Evolutionary conservation across 805 yeast genomes (phyloP), one percentile per base, ranked within the genome.

Genomic region (Yarrowia hollandica): DNA sequence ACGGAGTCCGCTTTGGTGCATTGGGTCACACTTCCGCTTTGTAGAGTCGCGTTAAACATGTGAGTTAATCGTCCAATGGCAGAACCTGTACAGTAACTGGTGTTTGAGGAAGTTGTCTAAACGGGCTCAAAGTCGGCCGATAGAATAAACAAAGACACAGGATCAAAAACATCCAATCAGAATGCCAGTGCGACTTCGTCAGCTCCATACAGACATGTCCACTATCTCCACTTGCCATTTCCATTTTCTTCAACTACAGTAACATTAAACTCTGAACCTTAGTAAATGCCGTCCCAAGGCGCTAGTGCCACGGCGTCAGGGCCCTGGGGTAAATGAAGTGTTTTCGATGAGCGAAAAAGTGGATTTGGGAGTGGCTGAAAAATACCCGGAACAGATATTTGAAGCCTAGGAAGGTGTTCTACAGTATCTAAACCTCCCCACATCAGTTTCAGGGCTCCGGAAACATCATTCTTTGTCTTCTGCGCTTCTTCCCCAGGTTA

Each of bases 241-340:
- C 22, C 39, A 33, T 31, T 22, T 42, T 33, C 39, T 30, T 48
- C 31, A 28, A 6, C 26, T 16, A 12, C 6, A n/a, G 14, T 12
- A 15, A 31, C 28, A 30, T 48, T 48, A 48, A 48, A 23, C 55
- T 48, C 39, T 16, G 38, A 48, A 48, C 55, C 34, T 48, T 48
- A 33, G 39, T 22, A 48, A 48, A 48, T 48, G 55, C 55, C 55
- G 55, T 48, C 39, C 55, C 55, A 48, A 48, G 55, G 55, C 55
- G 30, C 55, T 48, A 31, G 55, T 31, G 55, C 55, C 55, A 31
- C 55, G 39, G 55, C 55, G 39, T 46, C 55, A 48, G 55, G 39
- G 55, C 39, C 54, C 55, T 48, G 38, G 55, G 39, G 39, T 31
- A 48, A 11, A 12, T 30, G 34, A n/a, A 30, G 34, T 26, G 30